These are phyloP conservation scores for Schizonepeta tenuifolia DNA, from an alignment of 257 asterid genomes.

Conservation along the genomic window DNA sequence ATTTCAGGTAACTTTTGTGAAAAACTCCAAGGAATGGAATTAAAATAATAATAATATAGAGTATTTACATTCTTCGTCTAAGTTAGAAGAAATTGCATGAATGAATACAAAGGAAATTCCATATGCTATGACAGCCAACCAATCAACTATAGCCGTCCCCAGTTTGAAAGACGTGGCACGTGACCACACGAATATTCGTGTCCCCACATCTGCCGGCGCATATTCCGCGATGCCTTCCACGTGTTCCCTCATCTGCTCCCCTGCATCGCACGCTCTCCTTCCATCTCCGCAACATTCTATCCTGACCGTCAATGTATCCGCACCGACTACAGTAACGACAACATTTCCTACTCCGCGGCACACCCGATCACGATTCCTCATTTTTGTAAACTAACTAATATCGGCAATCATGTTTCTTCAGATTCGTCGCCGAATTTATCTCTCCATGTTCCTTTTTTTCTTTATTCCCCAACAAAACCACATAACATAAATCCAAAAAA, in stretches of 20 bases:
- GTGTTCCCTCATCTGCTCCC: slow-evolving; percentile 30
- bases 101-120: slow-evolving; percentile 23
- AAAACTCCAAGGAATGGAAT: not conserved
- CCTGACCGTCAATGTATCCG: slow-evolving; percentile 17
- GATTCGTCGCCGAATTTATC: slow-evolving; percentile 77
- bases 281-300: slow-evolving; percentile 19
- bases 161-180: slow-evolving; percentile 79
- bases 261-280: not conserved
- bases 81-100: not conserved
- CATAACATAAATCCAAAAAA: slow-evolving; percentile 32
- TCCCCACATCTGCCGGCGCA: slow-evolving; percentile 57
- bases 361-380: slow-evolving; percentile 29
- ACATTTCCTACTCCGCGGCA: not conserved
- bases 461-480: slow-evolving; percentile 28
- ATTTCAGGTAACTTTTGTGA: not conserved
- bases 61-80: too few species aligned
- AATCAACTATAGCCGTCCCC: slow-evolving; percentile 33
- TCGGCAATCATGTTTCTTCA: slow-evolving; percentile 52
- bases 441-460: slow-evolving; percentile 49
- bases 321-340: not conserved
- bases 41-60: too few species aligned
- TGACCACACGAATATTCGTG: slow-evolving; percentile 71
- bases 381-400: slow-evolving; percentile 12
- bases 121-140: slow-evolving; percentile 29
- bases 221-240: slow-evolving; percentile 43